These are phyloP conservation scores for Fonsecaea nubica DNA, from an alignment of 2,329 filamentous ascomycete species.

Conservation along the genomic window DNA sequence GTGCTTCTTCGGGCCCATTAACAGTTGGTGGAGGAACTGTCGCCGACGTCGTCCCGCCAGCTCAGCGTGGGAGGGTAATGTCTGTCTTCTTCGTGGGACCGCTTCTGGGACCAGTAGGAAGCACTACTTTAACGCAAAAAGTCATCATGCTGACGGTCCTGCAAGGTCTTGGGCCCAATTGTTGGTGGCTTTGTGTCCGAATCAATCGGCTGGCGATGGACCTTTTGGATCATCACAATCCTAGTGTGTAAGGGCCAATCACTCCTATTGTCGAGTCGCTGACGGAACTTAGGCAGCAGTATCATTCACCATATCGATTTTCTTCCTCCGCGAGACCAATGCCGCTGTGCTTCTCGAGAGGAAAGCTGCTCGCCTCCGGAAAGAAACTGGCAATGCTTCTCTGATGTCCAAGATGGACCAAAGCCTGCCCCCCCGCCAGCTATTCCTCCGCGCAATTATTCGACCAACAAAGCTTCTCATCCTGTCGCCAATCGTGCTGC, in stretches of 20 bases:
- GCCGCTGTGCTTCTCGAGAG: conserved; percentile 50
- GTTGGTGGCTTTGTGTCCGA: conserved; percentile 49
- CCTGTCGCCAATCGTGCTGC: background rate
- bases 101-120: conserved; percentile 42
- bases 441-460: conserved; percentile 55
- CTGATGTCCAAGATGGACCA: conserved; percentile 47
- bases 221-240: conserved; percentile 55
- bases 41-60: too few relatives aligned
- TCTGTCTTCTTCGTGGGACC: conserved; percentile 50
- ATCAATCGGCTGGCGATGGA: conserved; percentile 54
- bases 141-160: too few relatives aligned
- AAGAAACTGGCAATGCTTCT: conserved; percentile 51
- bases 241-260: too few relatives aligned
- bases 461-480: conserved; percentile 60
- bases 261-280: too few relatives aligned
- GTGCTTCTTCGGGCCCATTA: too few relatives aligned
- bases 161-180: conserved; percentile 40
- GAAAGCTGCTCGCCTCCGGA: conserved; percentile 47
- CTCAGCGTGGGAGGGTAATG: conserved; percentile 52
- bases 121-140: too few relatives aligned
- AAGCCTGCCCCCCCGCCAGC: conserved; percentile 50
- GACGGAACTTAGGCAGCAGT: too few relatives aligned
- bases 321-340: conserved; percentile 41
- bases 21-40: too few relatives aligned
- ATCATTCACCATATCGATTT: too few relatives aligned